Evolutionary conservation across 1,284 basidiomycete genomes (phyloP).

Genomic region (Fistulinella cinereoalba): DNA sequence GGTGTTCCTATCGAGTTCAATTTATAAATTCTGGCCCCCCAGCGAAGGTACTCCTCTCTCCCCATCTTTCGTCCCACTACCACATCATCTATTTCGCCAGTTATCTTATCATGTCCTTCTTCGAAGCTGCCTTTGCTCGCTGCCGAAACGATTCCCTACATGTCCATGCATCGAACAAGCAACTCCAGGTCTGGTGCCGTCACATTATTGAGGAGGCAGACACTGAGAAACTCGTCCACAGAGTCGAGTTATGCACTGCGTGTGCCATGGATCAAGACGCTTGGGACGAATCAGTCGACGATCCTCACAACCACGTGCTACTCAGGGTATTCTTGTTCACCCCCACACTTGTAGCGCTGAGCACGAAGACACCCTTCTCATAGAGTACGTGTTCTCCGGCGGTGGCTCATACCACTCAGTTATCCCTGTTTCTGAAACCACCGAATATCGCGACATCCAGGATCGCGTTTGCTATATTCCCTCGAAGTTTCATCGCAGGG

Average conservation of each 20-base stretch:
- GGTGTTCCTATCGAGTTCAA: too few relatives aligned
- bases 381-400: constrained; percentile 15
- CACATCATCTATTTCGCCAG: too few relatives aligned
- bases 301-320: constrained; percentile 7
- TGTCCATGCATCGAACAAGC: not conserved
- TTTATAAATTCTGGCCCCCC: too few relatives aligned
- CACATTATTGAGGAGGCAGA: not conserved
- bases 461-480: constrained; percentile 12
- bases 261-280: not conserved
- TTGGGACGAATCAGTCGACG: not conserved
- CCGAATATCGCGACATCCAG: constrained; percentile 9
- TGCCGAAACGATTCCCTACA: constrained; percentile 2
- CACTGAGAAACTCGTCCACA: constrained; percentile 4
- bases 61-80: too few relatives aligned
- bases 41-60: too few relatives aligned
- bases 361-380: constrained; percentile 1
- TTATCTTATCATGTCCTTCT: constrained; percentile 5
- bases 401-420: constrained; percentile 9
- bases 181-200: constrained; percentile 3
- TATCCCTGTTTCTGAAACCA: constrained; percentile 5
- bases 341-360: not conserved
- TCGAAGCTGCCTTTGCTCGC: constrained; percentile 3
- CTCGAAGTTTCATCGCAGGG: too few relatives aligned
- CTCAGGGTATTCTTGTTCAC: constrained; percentile 4
- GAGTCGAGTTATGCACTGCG: constrained; percentile 15